Evolutionary conservation across 1,284 basidiomycete species (phyloP).

Genomic region (Macrocybe sp.): DNA sequence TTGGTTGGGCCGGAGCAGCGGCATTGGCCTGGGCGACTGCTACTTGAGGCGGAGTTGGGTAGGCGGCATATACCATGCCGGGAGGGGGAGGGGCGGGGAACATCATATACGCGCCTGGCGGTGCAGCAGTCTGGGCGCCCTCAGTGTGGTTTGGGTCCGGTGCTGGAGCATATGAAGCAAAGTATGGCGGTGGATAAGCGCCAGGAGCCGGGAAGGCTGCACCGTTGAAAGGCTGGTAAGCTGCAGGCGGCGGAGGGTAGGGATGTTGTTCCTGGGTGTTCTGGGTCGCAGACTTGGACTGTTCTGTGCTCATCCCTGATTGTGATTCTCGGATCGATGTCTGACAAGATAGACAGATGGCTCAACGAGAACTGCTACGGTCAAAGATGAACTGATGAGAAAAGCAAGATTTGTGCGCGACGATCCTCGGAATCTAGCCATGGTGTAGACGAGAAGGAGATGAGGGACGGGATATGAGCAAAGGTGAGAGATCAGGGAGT

Average conservation of each 20-base stretch:
- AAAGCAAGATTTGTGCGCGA: background rate
- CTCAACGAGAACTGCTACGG: background rate
- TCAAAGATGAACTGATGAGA: conserved; percentile 1
- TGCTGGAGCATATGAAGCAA: conserved; percentile 34
- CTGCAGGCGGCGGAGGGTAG: conserved; percentile 26
- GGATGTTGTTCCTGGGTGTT: conserved; percentile 22
- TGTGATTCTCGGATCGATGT: conserved; percentile 4
- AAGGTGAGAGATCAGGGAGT: background rate
- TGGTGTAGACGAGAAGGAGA: conserved; percentile 14
- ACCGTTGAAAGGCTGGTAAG: conserved; percentile 38
- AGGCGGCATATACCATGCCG: conserved; percentile 62
- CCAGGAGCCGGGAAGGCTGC: conserved; percentile 38
- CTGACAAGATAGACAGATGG: conserved; percentile 1
- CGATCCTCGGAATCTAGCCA: background rate
- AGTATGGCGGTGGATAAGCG: conserved; percentile 38
- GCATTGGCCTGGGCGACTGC: conserved; percentile 36
- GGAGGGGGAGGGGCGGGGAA: conserved; percentile 40
- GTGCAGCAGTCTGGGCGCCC: conserved; percentile 33
- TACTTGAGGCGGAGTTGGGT: conserved; percentile 32
- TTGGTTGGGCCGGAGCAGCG: conserved; percentile 13
- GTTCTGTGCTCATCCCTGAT: conserved; percentile 23
- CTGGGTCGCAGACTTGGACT: conserved; percentile 24
- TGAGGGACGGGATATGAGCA: background rate
- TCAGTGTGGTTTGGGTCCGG: conserved; percentile 22
- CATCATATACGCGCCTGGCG: conserved; percentile 50